phyloP scores from a whole-genome alignment of 2,329 filamentous ascomycete genomes.

The Parascedosporium putredinis region DNA sequence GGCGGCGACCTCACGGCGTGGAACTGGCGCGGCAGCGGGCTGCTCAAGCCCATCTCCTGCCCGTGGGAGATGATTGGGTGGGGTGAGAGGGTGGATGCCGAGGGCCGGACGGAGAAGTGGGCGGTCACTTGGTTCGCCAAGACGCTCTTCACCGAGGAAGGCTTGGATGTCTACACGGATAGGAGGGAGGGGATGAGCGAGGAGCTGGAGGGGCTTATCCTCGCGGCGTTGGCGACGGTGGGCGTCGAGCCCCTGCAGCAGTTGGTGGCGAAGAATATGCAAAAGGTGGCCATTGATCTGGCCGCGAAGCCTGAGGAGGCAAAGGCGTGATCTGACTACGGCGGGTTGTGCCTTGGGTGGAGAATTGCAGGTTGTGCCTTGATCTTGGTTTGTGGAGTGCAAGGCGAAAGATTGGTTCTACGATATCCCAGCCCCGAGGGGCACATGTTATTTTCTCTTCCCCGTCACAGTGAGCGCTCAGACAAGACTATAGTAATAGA shows the following conservation, averaged over 20 bases:
- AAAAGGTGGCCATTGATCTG: slow-evolving; percentile 6
- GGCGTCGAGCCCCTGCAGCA: background rate
- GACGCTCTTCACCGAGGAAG: slow-evolving; percentile 73
- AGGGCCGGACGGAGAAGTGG: slow-evolving; percentile 47
- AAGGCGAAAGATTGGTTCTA: background rate
- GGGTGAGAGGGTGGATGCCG: slow-evolving; percentile 41
- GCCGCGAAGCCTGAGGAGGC: background rate
- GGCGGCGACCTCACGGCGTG: slow-evolving; percentile 34
- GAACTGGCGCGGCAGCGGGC: slow-evolving; percentile 72
- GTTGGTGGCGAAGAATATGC: background rate
- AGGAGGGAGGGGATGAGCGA: slow-evolving; percentile 47
- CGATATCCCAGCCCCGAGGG: background rate
- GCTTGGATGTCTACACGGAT: slow-evolving; percentile 67
- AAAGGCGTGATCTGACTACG: background rate
- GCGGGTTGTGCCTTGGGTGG: background rate
- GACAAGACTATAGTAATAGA: no score
- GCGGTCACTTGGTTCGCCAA: slow-evolving; percentile 77
- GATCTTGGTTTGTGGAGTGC: background rate
- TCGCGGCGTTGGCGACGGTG: slow-evolving; percentile 40
- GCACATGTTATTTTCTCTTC: background rate
- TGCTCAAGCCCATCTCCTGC: slow-evolving; percentile 58
- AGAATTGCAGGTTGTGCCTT: background rate
- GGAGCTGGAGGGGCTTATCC: slow-evolving; percentile 45
- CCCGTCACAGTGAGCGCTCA: no score
- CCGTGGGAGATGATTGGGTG: slow-evolving; percentile 78